Evolutionary conservation across 2,329 filamentous ascomycete species (phyloP).

Genomic region (Myriosclerotinia curreyana): DNA sequence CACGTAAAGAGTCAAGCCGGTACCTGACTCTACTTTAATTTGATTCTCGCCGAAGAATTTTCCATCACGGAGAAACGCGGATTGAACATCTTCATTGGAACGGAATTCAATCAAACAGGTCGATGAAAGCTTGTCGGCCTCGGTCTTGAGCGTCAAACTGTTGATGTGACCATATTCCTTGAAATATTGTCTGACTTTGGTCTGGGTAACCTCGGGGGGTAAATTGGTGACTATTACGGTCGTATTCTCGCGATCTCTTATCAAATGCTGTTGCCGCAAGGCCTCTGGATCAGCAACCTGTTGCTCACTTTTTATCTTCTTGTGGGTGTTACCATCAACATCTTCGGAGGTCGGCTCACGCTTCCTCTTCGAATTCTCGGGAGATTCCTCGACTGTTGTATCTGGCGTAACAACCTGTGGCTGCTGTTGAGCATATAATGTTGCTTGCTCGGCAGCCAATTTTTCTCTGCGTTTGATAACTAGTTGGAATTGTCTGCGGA

Average conservation of each 20-base stretch:
- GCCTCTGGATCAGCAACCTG: slow-evolving; percentile 41
- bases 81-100: slow-evolving; percentile 72
- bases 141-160: slow-evolving; percentile 65
- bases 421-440: slow-evolving; percentile 46
- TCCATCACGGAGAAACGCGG: slow-evolving; percentile 75
- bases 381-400: slow-evolving; percentile 30
- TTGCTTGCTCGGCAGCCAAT: slow-evolving; percentile 61
- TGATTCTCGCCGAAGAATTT: slow-evolving; percentile 73
- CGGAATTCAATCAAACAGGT: slow-evolving; percentile 85
- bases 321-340: slow-evolving; percentile 54
- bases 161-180: slow-evolving; percentile 84
- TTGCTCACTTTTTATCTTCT: slow-evolving; percentile 57
- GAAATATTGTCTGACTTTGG: slow-evolving; percentile 83
- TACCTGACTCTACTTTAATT: slow-evolving; percentile 71
- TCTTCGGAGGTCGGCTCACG: slow-evolving; percentile 57
- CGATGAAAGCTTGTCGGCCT: slow-evolving; percentile 57
- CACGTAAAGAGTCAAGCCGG: slow-evolving; percentile 79
- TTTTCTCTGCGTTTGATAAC: slow-evolving; percentile 62
- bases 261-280: slow-evolving; percentile 47
- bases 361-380: slow-evolving; percentile 63
- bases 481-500: slow-evolving; percentile 64
- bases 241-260: slow-evolving; percentile 87
- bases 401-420: slow-evolving; percentile 37
- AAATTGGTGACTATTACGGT: slow-evolving; percentile 79
- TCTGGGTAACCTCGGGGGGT: slow-evolving; percentile 65